phyloP scores from a whole-genome alignment of 2,329 filamentous ascomycete genomes.

The Berkeleyomyces basicola region DNA sequence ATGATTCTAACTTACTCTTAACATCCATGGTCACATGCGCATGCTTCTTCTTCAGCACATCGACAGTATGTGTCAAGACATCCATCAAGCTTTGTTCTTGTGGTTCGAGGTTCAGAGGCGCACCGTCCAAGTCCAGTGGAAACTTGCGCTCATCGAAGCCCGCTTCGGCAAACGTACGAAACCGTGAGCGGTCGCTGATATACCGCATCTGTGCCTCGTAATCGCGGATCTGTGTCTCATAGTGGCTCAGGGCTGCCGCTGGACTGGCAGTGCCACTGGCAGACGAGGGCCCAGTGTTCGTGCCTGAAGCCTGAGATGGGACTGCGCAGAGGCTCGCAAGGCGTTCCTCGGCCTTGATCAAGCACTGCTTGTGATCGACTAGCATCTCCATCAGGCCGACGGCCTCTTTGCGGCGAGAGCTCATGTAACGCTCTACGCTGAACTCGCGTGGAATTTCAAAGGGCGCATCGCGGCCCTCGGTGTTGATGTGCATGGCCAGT shows the following conservation, averaged over 20 bases:
- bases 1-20: not conserved
- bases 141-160: conserved; percentile 24
- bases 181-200: conserved; percentile 22
- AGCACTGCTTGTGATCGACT: conserved; percentile 7
- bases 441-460: conserved; percentile 35
- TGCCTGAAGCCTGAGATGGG: not conserved
- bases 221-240: conserved; percentile 11
- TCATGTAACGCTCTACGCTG: conserved; percentile 38
- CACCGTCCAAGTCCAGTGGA: conserved; percentile 23
- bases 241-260: not conserved
- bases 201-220: conserved; percentile 19
- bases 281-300: too few species aligned
- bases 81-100: conserved; percentile 20
- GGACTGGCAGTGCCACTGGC: not conserved
- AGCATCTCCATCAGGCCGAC: conserved; percentile 13
- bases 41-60: conserved; percentile 18
- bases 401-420: conserved; percentile 28
- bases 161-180: conserved; percentile 23
- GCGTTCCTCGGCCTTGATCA: not conserved
- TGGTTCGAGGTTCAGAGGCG: conserved; percentile 23
- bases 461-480: conserved; percentile 23
- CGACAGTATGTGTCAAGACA: conserved; percentile 19
- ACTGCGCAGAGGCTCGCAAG: not conserved
- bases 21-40: not conserved
- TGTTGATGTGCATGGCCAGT: conserved; percentile 30